phyloP scores from a whole-genome alignment of 108 stramenopile genomes.

The Cyclotella baltica region DNA sequence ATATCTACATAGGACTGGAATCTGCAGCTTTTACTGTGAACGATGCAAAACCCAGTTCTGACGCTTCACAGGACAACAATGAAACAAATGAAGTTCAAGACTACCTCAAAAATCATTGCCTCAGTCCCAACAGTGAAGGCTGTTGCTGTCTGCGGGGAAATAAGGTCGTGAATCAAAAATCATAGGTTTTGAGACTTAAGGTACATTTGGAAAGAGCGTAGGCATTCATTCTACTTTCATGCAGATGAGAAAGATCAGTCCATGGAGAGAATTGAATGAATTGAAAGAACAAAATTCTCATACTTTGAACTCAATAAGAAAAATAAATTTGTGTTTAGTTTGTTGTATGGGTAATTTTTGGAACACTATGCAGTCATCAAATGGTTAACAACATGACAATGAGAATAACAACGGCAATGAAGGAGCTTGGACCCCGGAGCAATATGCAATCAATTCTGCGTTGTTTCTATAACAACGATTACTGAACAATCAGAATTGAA shows the following conservation, averaged over 20 bases:
- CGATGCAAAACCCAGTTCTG: background rate
- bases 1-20: background rate
- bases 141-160: background rate
- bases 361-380: constrained; percentile 5
- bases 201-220: constrained; percentile 5
- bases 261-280: constrained; percentile 6
- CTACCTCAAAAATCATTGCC: background rate
- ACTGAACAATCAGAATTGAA: constrained; percentile 6
- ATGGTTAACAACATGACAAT: constrained; percentile 11
- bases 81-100: background rate
- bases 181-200: background rate
- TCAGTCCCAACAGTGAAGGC: background rate
- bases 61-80: background rate
- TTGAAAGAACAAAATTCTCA: constrained; percentile 9
- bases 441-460: constrained; percentile 10
- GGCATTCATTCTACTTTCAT: constrained; percentile 7
- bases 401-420: constrained; percentile 1
- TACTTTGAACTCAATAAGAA: constrained; percentile 14
- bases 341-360: background rate
- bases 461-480: constrained; percentile 4
- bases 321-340: background rate
- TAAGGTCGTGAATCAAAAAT: background rate
- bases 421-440: constrained; percentile 4
- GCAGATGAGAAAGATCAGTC: constrained; percentile 5
- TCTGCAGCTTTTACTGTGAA: background rate